These are phyloP conservation scores for Acorus gramineus DNA, from an alignment of 106 monocot genomes.

Conservation along the genomic window DNA sequence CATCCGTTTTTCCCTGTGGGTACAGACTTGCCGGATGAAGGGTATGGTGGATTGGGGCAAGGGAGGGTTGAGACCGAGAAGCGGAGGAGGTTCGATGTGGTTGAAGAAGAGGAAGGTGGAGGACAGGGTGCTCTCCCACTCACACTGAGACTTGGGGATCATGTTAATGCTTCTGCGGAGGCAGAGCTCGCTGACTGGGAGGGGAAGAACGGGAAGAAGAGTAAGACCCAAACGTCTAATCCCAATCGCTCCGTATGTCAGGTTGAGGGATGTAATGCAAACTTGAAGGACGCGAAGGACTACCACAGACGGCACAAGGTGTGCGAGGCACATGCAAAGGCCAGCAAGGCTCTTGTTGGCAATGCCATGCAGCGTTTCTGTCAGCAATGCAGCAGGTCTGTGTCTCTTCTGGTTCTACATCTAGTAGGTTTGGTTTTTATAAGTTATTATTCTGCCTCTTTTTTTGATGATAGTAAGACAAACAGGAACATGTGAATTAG, in stretches of 20 bases:
- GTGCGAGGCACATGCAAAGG: conserved; percentile 78
- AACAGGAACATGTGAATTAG: too few relatives aligned
- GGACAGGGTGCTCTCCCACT: conserved; percentile 22
- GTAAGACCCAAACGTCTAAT: conserved; percentile 23
- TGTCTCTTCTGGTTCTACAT: too few relatives aligned
- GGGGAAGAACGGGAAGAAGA: conserved; percentile 34
- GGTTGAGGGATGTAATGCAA: conserved; percentile 64
- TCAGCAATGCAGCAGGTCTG: conserved; percentile 86
- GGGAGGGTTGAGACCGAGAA: conserved; percentile 42
- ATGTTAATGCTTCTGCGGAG: conserved; percentile 18
- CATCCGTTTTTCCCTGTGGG: conserved; percentile 19
- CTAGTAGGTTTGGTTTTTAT: too few relatives aligned
- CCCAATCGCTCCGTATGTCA: conserved; percentile 42
- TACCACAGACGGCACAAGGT: conserved; percentile 89
- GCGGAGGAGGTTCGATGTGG: conserved; percentile 29
- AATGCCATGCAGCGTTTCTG: conserved; percentile 66
- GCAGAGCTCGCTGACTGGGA: conserved; percentile 18
- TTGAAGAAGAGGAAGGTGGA: conserved; percentile 27
- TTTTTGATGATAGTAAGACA: too few relatives aligned
- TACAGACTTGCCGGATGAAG: conserved; percentile 29
- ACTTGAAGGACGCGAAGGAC: conserved; percentile 44
- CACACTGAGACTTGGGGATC: conserved; percentile 38
- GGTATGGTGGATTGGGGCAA: conserved; percentile 8
- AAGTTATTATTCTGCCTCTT: too few relatives aligned
- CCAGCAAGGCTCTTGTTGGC: conserved; percentile 40